Evolutionary conservation across 1,139 yeast genomes (phyloP), one percentile per base, ranked within the genome.

Genomic region (Meyerozyma sp.): DNA sequence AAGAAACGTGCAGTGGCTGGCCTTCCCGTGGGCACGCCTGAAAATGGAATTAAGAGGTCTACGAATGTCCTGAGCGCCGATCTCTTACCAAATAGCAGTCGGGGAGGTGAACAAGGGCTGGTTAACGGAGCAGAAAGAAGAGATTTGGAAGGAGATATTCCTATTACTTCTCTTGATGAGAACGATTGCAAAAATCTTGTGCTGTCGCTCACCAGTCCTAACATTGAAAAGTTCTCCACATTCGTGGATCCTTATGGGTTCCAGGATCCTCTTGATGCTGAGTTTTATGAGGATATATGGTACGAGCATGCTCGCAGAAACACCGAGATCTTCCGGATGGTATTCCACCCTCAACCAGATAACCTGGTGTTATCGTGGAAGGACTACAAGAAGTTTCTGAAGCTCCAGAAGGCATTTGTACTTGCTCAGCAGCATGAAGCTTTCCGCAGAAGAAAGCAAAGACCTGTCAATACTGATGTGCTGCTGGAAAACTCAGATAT

Each of bases 261-360:
- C 61, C 83, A 77, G 47, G 99, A 94, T 64, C 98, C 98, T 0
- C 62, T 93, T 40, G 79, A 76, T 47, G 84, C 79, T 9, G 79
- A 77, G 4, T 93, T 94, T 59, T 88, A 82, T 57, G 93, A 86
- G 54, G 96, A 89, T 52, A 63, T 84, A n/a, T 93, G 97, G 97
- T 79, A 75, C 56, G 84, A 86, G 9, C 81, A 80, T 58, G 98
- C 98, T 0, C 70, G 85, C 46, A 75, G 91, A 53, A 94, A 94
- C 58, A 90, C 98, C 0, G 75, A 79, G 47, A 68, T 93, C 7
- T 94, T 78, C 66, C 74, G 97, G 48, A 73, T 84, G 63, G 89
- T 93, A 3, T 94, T 94, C 74, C 93, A 91, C 51, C 82, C 90
- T 50, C 98, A 93, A 60, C 99, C 99, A 0, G 98, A 94, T 62